Evolutionary conservation across 2,329 filamentous ascomycete genomes (phyloP), one percentile per base, ranked within the genome.

Genomic region (Stagonosporopsis rhizophila): DNA sequence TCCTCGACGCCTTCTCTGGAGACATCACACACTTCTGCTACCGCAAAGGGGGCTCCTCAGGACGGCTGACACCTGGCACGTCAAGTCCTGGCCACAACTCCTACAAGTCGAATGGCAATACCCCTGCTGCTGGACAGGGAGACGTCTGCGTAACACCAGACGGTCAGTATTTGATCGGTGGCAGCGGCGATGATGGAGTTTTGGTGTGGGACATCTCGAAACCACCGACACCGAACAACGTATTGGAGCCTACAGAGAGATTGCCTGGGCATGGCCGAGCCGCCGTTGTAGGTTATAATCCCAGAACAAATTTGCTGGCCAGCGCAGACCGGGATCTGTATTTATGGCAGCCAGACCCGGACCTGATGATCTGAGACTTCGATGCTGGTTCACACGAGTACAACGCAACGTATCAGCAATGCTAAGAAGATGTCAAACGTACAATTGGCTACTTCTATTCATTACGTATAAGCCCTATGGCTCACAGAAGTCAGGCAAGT

Each of bases 1-100:
- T 99, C 2, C 81, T 99, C n/a, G 95, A 99, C 73, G 91, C 94
- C 1, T 98, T 97, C 72, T 87, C 91, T 38, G 95, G 94, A 35
- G 83, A 82, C 6, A 76, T 98, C 20, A 91, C 89, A 69, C 88
- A 90, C 9, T 92, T 90, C 72, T 82, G 93, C 53, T 75, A 78
- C 39, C 82, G 82, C 11, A 81, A 80, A 40, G 49, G 63, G 25
- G 73, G 73, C 1, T 62, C 65, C 49, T 77, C 81, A 11, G 82
- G 82, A n/a, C 79, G 83, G 34, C 67, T 75, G 2, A 74, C 76
- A 8, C 77, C 79, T 4, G 75, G 78, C 17, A 69, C 74, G 54
- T 77, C 80, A 19, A 77, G 78, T 7, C 78, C 80, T 0, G 74
- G 80, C 6, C 80, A 85, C 69, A 72, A 87, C 79, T 75, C 85